These are phyloP conservation scores for Hymenoscyphus linearis DNA, from an alignment of 2,329 filamentous ascomycete genomes.

Conservation along the genomic window DNA sequence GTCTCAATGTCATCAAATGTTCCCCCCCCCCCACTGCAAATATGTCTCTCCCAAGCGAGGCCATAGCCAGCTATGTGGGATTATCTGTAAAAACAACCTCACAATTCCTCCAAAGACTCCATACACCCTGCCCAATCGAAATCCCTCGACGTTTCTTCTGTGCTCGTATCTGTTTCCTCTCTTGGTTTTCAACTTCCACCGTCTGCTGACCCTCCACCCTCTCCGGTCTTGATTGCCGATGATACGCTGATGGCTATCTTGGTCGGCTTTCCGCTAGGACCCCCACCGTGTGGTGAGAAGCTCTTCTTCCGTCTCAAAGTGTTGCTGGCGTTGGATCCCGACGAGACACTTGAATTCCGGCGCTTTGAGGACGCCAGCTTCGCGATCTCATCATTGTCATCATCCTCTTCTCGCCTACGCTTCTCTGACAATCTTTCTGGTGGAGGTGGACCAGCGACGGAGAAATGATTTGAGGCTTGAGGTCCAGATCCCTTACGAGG, in stretches of 20 bases:
- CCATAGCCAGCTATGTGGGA: conserved; percentile 14
- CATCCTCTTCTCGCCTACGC: conserved; percentile 84
- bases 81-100: conserved; percentile 23
- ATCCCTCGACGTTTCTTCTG: conserved; percentile 11
- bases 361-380: conserved; percentile 66
- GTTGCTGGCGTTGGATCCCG: conserved; percentile 24
- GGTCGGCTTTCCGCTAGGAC: conserved; percentile 37
- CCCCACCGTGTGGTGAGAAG: conserved; percentile 39
- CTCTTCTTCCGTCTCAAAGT: conserved; percentile 41
- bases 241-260: conserved; percentile 57
- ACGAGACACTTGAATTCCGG: conserved; percentile 46
- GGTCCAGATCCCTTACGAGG: conserved; percentile 12
- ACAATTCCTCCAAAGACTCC: conserved; percentile 25
- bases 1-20: conserved; percentile 14
- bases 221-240: conserved; percentile 34
- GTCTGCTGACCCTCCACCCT: conserved; percentile 24
- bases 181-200: conserved; percentile 20
- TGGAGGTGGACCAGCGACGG: conserved; percentile 39
- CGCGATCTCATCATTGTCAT: conserved; percentile 77
- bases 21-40: conserved; percentile 12
- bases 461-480: conserved; percentile 15
- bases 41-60: conserved; percentile 13
- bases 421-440: conserved; percentile 83
- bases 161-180: conserved; percentile 2
- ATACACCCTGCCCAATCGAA: conserved; percentile 17